Conservation (phyloP, 352 stramenopile species). For the Globisporangium spiculum region DNA sequence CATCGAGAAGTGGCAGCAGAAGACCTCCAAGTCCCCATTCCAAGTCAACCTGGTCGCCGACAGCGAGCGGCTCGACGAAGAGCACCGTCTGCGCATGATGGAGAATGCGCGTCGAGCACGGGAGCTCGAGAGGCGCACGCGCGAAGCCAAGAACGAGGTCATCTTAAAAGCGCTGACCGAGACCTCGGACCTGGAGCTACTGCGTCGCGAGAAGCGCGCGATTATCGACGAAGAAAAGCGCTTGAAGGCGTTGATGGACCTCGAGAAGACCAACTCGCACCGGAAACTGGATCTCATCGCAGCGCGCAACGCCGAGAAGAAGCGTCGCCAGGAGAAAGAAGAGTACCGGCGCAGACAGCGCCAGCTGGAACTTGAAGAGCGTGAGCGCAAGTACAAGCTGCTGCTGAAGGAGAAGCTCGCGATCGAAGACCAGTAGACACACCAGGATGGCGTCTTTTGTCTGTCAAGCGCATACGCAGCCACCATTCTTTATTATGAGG, state of each 20-base stretch:
- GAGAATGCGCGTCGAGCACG: conserved; percentile 65
- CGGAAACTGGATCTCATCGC: conserved; percentile 90
- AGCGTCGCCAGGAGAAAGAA: conserved; percentile 86
- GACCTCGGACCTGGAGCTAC: conserved; percentile 86
- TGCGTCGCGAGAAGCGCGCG: conserved; percentile 91
- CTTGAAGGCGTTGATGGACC: conserved; percentile 90
- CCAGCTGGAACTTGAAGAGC: conserved; percentile 59
- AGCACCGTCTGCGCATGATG: conserved; percentile 73
- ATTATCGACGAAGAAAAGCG: conserved; percentile 94
- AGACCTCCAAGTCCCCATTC: conserved; percentile 89
- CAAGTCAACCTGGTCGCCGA: conserved; percentile 93
- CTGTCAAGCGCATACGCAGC: background rate
- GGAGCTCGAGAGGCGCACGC: conserved; percentile 71
- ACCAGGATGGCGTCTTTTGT: background rate
- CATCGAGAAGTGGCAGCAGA: conserved; percentile 86
- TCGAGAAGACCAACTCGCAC: conserved; percentile 93
- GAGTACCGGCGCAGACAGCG: conserved; percentile 76
- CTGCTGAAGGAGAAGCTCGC: conserved; percentile 84
- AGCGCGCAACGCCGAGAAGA: conserved; percentile 88
- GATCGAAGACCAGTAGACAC: conserved; percentile 33
- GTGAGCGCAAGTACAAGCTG: conserved; percentile 64
- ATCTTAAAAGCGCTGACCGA: conserved; percentile 91
- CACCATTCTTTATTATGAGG: background rate
- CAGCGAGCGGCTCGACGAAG: conserved; percentile 92
- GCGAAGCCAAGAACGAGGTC: conserved; percentile 91